Evolutionary conservation across 345 rosid genomes (phyloP).

Genomic region (Bretschneidera sinensis): DNA sequence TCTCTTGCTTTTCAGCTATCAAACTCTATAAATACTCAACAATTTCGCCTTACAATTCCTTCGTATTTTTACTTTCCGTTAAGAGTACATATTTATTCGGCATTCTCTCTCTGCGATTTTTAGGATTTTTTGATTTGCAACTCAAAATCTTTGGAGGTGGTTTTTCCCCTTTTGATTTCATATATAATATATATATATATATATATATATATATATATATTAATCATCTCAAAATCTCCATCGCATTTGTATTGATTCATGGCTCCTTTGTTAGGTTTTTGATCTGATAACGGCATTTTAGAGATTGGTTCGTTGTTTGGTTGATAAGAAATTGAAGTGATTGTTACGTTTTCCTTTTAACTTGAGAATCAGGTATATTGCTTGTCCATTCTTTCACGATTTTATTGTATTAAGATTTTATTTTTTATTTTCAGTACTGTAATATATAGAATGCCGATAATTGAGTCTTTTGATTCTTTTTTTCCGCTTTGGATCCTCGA

Average conservation of each 20-base stretch:
- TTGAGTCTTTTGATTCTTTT: no score
- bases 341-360: background rate
- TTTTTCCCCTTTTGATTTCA: no score
- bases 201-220: no score
- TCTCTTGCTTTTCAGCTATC: conserved; percentile 25
- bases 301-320: background rate
- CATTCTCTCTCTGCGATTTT: conserved; percentile 4
- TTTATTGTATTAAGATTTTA: no score
- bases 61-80: conserved; percentile 6
- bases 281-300: background rate
- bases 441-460: no score
- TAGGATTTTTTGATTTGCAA: conserved; percentile 20
- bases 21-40: conserved; percentile 58
- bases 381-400: background rate
- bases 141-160: background rate
- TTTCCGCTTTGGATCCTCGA: no score
- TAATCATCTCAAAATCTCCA: no score
- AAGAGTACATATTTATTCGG: no score
- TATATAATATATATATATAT: no score
- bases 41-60: conserved; percentile 23
- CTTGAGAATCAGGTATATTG: background rate
- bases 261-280: background rate
- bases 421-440: no score
- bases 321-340: background rate
- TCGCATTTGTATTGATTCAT: background rate